These are phyloP conservation scores for Sordariomycetes sp. DNA, from an alignment of 2,329 filamentous ascomycete species.

Conservation along the genomic window DNA sequence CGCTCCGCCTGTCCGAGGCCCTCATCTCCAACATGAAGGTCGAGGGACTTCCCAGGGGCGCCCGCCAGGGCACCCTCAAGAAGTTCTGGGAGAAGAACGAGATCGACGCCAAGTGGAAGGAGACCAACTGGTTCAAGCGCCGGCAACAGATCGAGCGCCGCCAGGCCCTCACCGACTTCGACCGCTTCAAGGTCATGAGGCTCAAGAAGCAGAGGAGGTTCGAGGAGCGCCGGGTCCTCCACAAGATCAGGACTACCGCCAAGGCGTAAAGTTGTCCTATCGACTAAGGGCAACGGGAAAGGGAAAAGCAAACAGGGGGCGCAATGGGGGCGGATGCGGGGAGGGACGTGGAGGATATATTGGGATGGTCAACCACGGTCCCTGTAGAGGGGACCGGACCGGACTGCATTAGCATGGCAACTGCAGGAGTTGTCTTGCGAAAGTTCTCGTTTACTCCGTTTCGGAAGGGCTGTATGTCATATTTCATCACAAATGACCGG, in stretches of 20 bases:
- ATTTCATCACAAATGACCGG: slow-evolving; percentile 47
- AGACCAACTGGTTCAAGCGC: slow-evolving; percentile 92
- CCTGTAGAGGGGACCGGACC: slow-evolving; percentile 9
- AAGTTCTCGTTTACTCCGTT: slow-evolving; percentile 43
- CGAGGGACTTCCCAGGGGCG: slow-evolving; percentile 72
- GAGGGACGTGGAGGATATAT: slow-evolving; percentile 3
- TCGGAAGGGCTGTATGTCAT: slow-evolving; percentile 56
- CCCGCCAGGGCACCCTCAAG: slow-evolving; percentile 74
- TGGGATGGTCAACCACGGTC: not conserved
- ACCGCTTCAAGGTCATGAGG: slow-evolving; percentile 99
- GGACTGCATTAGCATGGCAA: slow-evolving; percentile 36
- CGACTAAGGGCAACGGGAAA: slow-evolving; percentile 3
- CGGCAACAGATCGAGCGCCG: slow-evolving; percentile 75
- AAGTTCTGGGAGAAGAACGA: slow-evolving; percentile 83
- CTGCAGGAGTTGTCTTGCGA: slow-evolving; percentile 38
- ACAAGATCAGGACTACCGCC: slow-evolving; percentile 66
- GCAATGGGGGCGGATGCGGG: slow-evolving; percentile 19
- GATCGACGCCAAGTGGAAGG: slow-evolving; percentile 88
- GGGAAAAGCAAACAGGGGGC: slow-evolving; percentile 10
- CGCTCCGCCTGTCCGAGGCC: slow-evolving; percentile 68
- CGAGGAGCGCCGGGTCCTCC: slow-evolving; percentile 92
- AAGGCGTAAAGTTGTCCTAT: slow-evolving; percentile 48
- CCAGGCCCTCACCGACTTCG: slow-evolving; percentile 91
- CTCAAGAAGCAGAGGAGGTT: slow-evolving; percentile 99
- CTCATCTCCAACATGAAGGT: slow-evolving; percentile 88